phyloP scores from a whole-genome alignment of 306 rosid genomes.

The Citrullus colocynthis region DNA sequence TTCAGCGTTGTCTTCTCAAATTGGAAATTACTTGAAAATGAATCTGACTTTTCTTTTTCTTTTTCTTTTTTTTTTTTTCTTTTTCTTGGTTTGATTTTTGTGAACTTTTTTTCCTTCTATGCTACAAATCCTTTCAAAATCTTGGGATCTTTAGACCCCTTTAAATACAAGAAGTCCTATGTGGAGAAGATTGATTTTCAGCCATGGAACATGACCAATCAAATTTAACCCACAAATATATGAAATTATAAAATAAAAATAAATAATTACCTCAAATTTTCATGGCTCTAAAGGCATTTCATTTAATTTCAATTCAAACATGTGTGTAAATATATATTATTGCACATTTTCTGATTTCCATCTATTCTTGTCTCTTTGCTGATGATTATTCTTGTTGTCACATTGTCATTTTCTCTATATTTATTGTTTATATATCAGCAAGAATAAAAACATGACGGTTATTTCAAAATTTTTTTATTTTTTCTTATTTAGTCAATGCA shows the following conservation, averaged over 20 bases:
- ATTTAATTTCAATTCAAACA: neutral
- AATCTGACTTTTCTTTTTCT: neutral
- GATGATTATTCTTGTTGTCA: neutral
- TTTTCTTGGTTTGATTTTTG: neutral
- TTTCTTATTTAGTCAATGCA: too few relatives aligned
- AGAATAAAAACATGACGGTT: neutral
- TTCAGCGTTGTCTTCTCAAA: conserved; percentile 1
- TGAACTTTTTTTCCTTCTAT: conserved; percentile 8
- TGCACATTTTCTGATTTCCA: neutral
- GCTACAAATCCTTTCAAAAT: conserved; percentile 12
- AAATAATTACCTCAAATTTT: neutral
- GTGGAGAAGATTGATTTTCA: conserved; percentile 26
- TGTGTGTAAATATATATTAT: neutral
- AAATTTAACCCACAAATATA: neutral
- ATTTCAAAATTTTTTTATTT: neutral
- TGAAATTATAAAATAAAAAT: neutral
- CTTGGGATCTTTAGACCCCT: conserved; percentile 17
- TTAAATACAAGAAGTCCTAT: conserved; percentile 24
- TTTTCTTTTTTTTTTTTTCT: neutral
- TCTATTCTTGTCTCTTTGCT: neutral
- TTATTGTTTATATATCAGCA: neutral
- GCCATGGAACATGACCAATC: conserved; percentile 44
- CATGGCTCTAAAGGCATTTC: neutral
- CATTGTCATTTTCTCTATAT: too few relatives aligned
- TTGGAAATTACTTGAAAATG: neutral